A percentile compares a stretch with the other conserved stretches of the same genome.
Conservation (phyloP, 352 stramenopile genomes). For the Aphanomyces stellatus region DNA sequence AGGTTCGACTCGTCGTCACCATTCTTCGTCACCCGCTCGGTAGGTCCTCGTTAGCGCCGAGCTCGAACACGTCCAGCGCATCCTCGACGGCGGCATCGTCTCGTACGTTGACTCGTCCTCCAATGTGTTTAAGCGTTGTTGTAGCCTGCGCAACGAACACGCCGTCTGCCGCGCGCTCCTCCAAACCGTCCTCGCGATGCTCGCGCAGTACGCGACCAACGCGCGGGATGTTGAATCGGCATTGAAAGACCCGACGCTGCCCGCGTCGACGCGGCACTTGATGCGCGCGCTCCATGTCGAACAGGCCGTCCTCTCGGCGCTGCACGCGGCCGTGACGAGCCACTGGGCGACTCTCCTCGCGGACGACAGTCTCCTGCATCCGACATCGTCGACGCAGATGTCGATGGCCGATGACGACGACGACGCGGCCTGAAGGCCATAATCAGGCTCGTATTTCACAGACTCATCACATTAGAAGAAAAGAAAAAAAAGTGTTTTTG, state of each 20-base stretch:
- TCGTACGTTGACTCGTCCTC: not conserved
- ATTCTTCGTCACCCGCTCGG: not conserved
- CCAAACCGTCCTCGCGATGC: not conserved
- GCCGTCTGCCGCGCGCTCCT: conserved; percentile 1
- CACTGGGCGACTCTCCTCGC: conserved; percentile 6
- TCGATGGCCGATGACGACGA: no score
- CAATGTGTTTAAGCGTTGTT: not conserved
- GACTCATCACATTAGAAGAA: no score
- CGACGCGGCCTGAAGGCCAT: no score
- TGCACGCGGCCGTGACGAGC: not conserved
- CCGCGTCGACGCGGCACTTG: not conserved
- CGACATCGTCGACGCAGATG: no score
- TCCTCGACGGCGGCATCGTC: not conserved
- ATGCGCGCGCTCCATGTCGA: not conserved
- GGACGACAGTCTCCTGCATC: conserved; percentile 1
- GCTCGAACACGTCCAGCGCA: not conserved
- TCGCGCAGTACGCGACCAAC: not conserved
- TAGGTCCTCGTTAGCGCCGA: conserved; percentile 5
- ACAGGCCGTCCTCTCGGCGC: not conserved
- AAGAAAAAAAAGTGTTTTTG: no score
- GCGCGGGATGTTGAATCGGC: not conserved
- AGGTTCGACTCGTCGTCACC: not conserved
- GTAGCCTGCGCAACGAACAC: conserved; percentile 16
- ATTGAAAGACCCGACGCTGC: not conserved
- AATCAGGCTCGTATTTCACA: no score